A percentile compares a stretch with the other conserved stretches of the same genome.
These are phyloP conservation scores for Ceratocystis alfenasii DNA, from an alignment of 2,329 filamentous ascomycete genomes.

Conservation along the genomic window DNA sequence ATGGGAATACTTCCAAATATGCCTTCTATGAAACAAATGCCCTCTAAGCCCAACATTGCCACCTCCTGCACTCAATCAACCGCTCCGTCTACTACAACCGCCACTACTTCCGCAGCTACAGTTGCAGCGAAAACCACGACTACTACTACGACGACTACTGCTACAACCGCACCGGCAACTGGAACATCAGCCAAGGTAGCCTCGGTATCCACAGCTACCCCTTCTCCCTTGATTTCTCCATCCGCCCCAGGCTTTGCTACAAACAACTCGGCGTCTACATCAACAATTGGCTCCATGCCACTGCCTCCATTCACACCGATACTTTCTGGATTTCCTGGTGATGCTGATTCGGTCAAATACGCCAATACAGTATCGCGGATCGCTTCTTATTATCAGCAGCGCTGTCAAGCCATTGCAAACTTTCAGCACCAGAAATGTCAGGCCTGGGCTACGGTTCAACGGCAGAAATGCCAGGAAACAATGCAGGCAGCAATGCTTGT, in stretches of 20 bases:
- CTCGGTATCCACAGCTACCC: conserved; percentile 6
- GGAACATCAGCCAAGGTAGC: conserved; percentile 1
- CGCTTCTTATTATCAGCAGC: conserved; percentile 39
- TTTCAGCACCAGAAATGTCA: conserved; percentile 39
- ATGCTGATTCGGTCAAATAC: conserved; percentile 33
- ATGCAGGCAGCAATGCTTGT: conserved; percentile 40
- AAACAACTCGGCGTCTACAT: conserved; percentile 3
- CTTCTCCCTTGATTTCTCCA: conserved; percentile 5
- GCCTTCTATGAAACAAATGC: neutral
- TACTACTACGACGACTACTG: neutral
- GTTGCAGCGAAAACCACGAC: neutral
- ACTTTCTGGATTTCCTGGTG: conserved; percentile 20
- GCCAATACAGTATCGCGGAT: conserved; percentile 38
- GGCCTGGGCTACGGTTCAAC: conserved; percentile 37
- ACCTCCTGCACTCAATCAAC: conserved; percentile 1
- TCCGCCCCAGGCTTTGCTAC: neutral
- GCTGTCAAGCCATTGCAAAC: conserved; percentile 37
- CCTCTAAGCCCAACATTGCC: neutral
- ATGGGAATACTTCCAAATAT: conserved; percentile 16
- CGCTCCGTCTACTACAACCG: neutral
- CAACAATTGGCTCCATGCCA: conserved; percentile 11
- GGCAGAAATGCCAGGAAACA: conserved; percentile 38
- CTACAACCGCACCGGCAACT: neutral
- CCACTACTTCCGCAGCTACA: neutral
- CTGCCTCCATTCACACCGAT: neutral